Base-by-base conservation (phyloP, 495 filamentous ascomycete species). In the Annulohypoxylon maeteangense region DNA sequence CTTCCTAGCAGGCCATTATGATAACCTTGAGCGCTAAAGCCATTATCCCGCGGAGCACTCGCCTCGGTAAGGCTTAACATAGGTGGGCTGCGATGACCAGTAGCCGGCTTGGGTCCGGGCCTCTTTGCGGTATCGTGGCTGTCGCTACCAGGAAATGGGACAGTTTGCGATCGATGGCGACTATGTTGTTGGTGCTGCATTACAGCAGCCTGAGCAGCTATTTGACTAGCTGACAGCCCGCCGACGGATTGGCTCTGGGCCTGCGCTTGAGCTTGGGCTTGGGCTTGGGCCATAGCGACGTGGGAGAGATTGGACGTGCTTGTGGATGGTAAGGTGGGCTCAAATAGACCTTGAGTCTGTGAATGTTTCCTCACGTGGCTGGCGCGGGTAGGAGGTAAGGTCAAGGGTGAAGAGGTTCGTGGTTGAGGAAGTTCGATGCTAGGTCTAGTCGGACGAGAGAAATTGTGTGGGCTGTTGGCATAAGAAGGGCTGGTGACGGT, bases 161-260 rank as follows among this genome's bases (percentile, higher is more conserved):
- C 82, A 1, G 89, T 93, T 71, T 90, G 89, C 11, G 92, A 91
- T 25, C 93, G 87, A 75, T 94, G 92, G 29, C 91, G 87, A 27
- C 81, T 84, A 53, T 86, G 81, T 60, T 83, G 79, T 44, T 85
- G 83, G 57, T 89, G 87, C 23, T 77, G 78, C 77, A 82, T 81
- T 12, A 97, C 94, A 23, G 93, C 93, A 18, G 94, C 88, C 81
- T 98, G 94, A 23, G 94, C 94, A 18, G 94, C 94, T 71, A 97
- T 97, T 75, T 93, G 89, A 66, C 92, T 95, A 7, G 94, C 92
- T 3, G 90, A 83, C 62, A 84, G 78, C 8, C 82, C 73, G 38
- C 76, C 76, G 70, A 75, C 79, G 6, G 75, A 50, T 31, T 48
- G 42, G 20, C 36, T n/a, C 23, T 31, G 65, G 58, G 53, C 18